Conservation (phyloP, 2,329 filamentous ascomycete genomes). For the Epichloe sp. region DNA sequence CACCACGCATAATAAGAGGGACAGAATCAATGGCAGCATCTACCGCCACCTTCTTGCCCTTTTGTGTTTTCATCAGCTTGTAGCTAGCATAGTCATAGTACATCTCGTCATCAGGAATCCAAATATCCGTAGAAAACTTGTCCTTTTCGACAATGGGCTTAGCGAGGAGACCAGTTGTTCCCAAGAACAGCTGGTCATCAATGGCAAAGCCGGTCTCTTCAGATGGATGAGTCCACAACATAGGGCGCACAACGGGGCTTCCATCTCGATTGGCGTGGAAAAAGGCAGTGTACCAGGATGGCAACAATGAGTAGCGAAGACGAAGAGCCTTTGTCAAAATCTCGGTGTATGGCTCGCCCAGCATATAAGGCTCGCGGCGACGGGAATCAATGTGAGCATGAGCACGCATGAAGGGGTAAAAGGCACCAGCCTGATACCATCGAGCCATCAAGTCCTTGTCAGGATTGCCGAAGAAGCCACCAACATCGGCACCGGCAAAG, state of each 20-base stretch:
- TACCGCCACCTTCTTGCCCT: conserved; percentile 57
- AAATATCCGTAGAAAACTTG: conserved; percentile 60
- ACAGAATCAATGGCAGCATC: conserved; percentile 73
- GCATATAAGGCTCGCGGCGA: conserved; percentile 82
- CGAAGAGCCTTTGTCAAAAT: conserved; percentile 83
- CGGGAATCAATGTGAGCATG: conserved; percentile 96
- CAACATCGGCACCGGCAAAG: conserved; percentile 89
- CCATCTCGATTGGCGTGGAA: conserved; percentile 74
- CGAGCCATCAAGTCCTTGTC: conserved; percentile 80
- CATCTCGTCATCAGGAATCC: conserved; percentile 74
- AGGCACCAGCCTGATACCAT: conserved; percentile 94
- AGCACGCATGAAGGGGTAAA: conserved; percentile 96
- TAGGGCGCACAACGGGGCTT: conserved; percentile 76
- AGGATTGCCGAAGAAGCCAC: conserved; percentile 95
- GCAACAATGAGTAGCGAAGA: conserved; percentile 77
- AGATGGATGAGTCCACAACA: conserved; percentile 81
- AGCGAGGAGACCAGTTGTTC: conserved; percentile 74
- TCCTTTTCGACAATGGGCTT: conserved; percentile 80
- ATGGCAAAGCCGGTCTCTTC: conserved; percentile 80
- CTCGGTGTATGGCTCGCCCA: conserved; percentile 68
- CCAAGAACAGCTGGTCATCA: conserved; percentile 89
- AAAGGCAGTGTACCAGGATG: conserved; percentile 95
- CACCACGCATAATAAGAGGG: conserved; percentile 82
- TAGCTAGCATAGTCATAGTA: conserved; percentile 97
- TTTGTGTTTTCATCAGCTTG: conserved; percentile 55